phyloP scores from a whole-genome alignment of 352 stramenopile species.

The Globisporangium irregulare region DNA sequence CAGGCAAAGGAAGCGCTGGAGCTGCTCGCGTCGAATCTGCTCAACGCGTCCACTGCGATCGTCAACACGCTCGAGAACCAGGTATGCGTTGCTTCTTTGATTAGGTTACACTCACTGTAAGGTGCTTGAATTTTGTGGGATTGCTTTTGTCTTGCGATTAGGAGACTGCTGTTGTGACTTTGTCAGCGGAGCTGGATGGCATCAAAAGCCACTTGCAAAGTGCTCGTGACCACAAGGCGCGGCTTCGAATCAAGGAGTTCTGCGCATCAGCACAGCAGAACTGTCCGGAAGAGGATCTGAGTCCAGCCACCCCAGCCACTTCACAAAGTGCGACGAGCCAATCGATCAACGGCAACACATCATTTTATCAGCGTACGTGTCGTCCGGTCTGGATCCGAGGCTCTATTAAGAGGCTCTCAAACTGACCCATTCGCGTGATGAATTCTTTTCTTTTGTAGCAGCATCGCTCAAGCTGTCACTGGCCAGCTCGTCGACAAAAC shows the following conservation, averaged over 20 bases:
- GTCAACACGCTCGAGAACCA: constrained; percentile 38
- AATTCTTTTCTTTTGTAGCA: not conserved
- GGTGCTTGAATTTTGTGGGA: too few relatives aligned
- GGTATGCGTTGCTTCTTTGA: constrained; percentile 14
- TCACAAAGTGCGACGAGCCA: not conserved
- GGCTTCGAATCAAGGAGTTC: not conserved
- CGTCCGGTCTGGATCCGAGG: not conserved
- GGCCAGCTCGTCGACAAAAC: not conserved
- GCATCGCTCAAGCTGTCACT: not conserved
- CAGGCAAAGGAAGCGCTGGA: constrained; percentile 54
- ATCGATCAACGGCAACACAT: not conserved
- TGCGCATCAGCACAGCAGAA: not conserved
- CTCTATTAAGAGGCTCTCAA: not conserved
- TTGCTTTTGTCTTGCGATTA: not conserved
- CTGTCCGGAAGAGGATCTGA: not conserved
- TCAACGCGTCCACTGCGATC: constrained; percentile 43
- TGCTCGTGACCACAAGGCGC: not conserved
- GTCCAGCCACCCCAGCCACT: not conserved
- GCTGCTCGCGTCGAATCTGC: constrained; percentile 54
- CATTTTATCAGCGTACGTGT: not conserved
- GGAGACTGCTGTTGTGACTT: not conserved
- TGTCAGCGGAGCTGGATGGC: not conserved
- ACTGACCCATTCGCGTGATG: not conserved
- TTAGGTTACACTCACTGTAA: too few relatives aligned
- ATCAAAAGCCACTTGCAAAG: not conserved